Evolutionary conservation across 371 early-diverging fungal species (phyloP).

Genomic region (Rhizopus delemar): DNA sequence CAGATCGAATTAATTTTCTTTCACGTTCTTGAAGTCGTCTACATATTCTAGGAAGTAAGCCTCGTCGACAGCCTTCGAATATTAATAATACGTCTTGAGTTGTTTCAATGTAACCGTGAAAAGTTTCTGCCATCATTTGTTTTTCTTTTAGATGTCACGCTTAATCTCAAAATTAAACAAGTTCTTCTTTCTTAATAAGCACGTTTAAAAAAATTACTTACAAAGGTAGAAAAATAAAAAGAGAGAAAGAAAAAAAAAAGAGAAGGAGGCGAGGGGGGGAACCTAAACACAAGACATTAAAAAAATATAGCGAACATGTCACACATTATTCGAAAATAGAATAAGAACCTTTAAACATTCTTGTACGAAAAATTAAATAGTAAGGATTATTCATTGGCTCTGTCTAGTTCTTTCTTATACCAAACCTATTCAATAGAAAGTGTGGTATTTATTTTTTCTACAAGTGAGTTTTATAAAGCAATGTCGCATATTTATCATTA

Average conservation of each 20-base stretch:
- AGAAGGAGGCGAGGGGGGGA: background rate
- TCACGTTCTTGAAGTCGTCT: slow-evolving; percentile 73
- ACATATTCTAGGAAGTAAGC: slow-evolving; percentile 64
- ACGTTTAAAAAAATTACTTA: background rate
- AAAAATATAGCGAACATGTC: too few species aligned
- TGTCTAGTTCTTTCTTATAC: too few species aligned
- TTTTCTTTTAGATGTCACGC: background rate
- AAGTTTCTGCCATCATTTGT: slow-evolving; percentile 58
- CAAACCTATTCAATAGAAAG: too few species aligned
- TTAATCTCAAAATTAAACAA: background rate
- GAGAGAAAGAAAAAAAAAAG: slow-evolving; percentile 6
- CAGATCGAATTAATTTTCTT: slow-evolving; percentile 66
- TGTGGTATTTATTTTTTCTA: too few species aligned
- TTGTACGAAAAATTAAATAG: too few species aligned
- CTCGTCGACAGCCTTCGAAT: slow-evolving; percentile 74
- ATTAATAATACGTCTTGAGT: slow-evolving; percentile 74
- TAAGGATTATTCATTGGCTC: too few species aligned
- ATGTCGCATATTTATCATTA: too few species aligned
- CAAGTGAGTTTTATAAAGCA: too few species aligned
- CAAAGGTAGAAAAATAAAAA: slow-evolving; percentile 6
- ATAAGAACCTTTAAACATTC: too few species aligned
- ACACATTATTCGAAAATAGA: too few species aligned
- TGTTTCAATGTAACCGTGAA: slow-evolving; percentile 70
- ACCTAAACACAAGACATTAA: too few species aligned
- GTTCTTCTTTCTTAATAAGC: background rate